These are phyloP conservation scores for Monosporascus sp. DNA, from an alignment of 2,329 filamentous ascomycete species.

Conservation along the genomic window DNA sequence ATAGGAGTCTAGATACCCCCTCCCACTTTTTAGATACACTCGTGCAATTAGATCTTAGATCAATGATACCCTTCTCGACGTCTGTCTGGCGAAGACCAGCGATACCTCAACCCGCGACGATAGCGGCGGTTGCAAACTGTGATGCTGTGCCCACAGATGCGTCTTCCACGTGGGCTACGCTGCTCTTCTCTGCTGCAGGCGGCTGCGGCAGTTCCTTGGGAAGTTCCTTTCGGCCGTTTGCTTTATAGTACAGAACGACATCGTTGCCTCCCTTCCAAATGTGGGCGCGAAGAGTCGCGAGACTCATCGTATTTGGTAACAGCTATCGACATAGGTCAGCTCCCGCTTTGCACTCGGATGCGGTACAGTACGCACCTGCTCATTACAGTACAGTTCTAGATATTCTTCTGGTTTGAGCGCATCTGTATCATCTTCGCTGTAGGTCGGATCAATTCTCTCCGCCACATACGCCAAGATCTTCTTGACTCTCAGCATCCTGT, in stretches of 20 bases:
- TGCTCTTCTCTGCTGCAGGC: constrained; percentile 8
- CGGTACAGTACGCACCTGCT: constrained; percentile 57
- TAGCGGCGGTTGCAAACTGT: not conserved
- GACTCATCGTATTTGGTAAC: constrained; percentile 76
- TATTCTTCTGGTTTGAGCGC: constrained; percentile 81
- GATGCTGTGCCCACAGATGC: not conserved
- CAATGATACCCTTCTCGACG: not conserved
- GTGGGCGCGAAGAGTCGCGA: constrained; percentile 87
- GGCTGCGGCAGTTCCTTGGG: constrained; percentile 27
- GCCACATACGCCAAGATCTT: constrained; percentile 92
- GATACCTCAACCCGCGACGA: not conserved
- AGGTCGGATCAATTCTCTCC: constrained; percentile 77
- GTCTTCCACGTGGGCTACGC: not conserved
- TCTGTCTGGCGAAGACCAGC: too few relatives aligned
- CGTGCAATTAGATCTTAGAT: not conserved
- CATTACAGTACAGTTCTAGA: constrained; percentile 90
- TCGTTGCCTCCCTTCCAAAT: constrained; percentile 96
- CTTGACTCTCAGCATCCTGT: constrained; percentile 90
- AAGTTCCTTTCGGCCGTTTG: constrained; percentile 75
- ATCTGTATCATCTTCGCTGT: constrained; percentile 52
- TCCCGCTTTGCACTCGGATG: not conserved
- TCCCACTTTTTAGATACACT: not conserved
- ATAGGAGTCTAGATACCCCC: not conserved
- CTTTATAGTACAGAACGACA: constrained; percentile 83
- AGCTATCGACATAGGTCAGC: constrained; percentile 37